phyloP scores from a whole-genome alignment of 495 filamentous ascomycete genomes.

The Penicillium egyptiacum region DNA sequence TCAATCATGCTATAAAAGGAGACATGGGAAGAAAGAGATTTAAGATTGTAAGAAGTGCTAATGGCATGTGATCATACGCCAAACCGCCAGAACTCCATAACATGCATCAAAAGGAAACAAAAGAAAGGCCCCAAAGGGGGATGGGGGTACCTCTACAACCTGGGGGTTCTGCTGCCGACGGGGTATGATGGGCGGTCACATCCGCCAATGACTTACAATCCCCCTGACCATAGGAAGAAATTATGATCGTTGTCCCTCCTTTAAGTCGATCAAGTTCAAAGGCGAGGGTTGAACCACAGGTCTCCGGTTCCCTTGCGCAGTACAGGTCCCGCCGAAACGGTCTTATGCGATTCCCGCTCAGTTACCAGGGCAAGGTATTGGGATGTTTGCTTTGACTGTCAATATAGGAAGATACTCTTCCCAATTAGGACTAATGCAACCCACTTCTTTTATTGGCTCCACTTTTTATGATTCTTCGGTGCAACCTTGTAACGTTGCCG shows the following conservation, averaged over 20 bases:
- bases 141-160: background rate
- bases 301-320: background rate
- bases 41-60: background rate
- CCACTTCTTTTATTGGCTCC: background rate
- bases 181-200: slow-evolving; percentile 1
- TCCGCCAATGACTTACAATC: slow-evolving; percentile 4
- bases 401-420: background rate
- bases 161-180: background rate
- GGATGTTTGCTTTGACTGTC: too few relatives aligned
- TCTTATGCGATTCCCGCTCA: background rate
- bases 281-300: slow-evolving; percentile 2
- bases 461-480: background rate
- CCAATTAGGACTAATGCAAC: background rate
- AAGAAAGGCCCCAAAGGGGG: background rate
- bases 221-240: background rate
- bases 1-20: background rate
- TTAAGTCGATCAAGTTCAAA: background rate
- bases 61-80: background rate
- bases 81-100: background rate
- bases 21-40: background rate
- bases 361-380: background rate
- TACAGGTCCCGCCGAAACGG: background rate
- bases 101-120: background rate
- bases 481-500: background rate
- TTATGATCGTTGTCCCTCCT: background rate